phyloP scores from a whole-genome alignment of 148 eudicot genomes.

The Oxyria digyna region DNA sequence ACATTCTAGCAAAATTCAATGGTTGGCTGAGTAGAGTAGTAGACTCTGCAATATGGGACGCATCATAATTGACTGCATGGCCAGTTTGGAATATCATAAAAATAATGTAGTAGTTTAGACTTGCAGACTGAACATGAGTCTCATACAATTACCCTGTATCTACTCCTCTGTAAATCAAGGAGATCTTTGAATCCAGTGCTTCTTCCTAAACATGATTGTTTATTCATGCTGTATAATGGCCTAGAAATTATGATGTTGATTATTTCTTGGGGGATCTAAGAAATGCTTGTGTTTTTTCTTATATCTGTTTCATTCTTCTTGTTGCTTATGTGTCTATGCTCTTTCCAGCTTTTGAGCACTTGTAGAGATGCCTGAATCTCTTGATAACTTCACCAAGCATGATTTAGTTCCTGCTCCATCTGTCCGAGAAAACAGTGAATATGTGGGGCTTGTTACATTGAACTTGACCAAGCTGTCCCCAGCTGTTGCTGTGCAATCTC shows the following conservation, averaged over 20 bases:
- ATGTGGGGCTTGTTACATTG: constrained; percentile 55
- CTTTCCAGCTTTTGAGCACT: neutral
- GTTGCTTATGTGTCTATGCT: neutral
- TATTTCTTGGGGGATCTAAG: neutral
- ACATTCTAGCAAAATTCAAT: neutral
- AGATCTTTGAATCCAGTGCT: neutral
- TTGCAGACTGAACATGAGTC: neutral
- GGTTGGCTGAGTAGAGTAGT: neutral
- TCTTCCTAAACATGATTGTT: neutral
- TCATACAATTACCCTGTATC: neutral
- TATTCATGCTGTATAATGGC: neutral
- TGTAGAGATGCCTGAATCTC: constrained; percentile 5
- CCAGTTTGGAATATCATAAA: neutral
- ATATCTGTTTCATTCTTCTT: neutral
- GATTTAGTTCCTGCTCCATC: constrained; percentile 1
- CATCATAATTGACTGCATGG: neutral
- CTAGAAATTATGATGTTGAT: neutral
- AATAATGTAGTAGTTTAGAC: neutral
- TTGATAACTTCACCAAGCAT: neutral
- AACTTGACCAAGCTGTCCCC: constrained; percentile 28
- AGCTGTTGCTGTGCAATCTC: constrained; percentile 28
- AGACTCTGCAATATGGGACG: neutral
- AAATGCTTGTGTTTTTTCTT: neutral
- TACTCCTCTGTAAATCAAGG: neutral
- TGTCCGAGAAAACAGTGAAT: constrained; percentile 49